Conservation (phyloP, 2,329 filamentous ascomycete genomes). For the Botrytis hyacinthi region DNA sequence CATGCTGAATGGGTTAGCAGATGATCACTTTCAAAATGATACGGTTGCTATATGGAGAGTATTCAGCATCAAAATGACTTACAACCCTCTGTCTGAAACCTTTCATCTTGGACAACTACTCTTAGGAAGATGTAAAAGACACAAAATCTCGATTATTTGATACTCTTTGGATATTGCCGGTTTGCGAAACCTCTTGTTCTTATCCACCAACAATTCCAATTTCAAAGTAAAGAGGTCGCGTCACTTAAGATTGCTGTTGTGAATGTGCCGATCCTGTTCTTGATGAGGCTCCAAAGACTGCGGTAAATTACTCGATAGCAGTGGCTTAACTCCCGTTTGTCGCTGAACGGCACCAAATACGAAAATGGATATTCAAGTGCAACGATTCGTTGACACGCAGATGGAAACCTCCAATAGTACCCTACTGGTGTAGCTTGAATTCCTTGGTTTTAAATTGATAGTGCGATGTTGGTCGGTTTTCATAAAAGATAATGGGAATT, state of each 20-base stretch:
- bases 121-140: not conserved
- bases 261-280: conserved; percentile 6
- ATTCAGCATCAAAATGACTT: conserved; percentile 46
- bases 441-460: not conserved
- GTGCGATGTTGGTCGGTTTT: conserved; percentile 11
- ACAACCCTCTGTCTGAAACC: conserved; percentile 97
- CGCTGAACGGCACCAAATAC: not conserved
- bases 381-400: conserved; percentile 4
- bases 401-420: not conserved
- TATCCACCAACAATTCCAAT: conserved; percentile 1
- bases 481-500: not conserved
- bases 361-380: conserved; percentile 10
- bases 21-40: conserved; percentile 21
- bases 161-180: not conserved
- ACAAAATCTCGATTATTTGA: not conserved
- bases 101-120: conserved; percentile 68
- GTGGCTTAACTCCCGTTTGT: conserved; percentile 4
- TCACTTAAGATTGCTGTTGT: conserved; percentile 5
- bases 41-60: conserved; percentile 20
- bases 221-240: conserved; percentile 7
- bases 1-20: conserved; percentile 57
- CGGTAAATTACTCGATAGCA: conserved; percentile 3
- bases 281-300: conserved; percentile 7
- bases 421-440: not conserved
- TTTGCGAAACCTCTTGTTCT: not conserved